Evolutionary conservation across 208 protist species (phyloP), one percentile per base, ranked within the genome.

Genomic region (Acanthamoeba sp.): DNA sequence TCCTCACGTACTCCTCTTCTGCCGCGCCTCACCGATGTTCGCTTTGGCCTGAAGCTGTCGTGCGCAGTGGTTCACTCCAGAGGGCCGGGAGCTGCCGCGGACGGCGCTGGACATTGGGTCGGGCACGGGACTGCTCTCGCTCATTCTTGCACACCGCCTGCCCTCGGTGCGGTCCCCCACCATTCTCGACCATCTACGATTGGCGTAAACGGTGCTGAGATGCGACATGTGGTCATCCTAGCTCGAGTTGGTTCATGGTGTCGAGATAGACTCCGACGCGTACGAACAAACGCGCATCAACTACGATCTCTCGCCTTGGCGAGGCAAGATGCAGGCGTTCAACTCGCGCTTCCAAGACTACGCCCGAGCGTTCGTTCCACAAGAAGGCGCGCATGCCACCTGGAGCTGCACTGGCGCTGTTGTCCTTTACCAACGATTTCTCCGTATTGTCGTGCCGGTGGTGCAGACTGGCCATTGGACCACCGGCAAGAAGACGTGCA

Each of bases 241-340:
- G 69, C 69, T 78, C 69, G 38, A 45, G 29, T 22, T 27, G 10
- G 69, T 78, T 4, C 69, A 78, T 16, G 69, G 69, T 0, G 69
- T 78, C 34, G 69, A 78, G 38, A 1, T 78, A 4, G 69, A 78
- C 34, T 29, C 29, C 36, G 69, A 78, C 34, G 69, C 69, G 69
- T 78, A 78, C 69, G 69, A 48, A 18, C 69, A 78, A 34, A 78
- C 69, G 34, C 5, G 4, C 34, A 9, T 1, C 36, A 78, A 78
- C 69, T 78, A 78, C 38, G 69, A 78, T 22, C 69, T 78, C 69
- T 78, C 69, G 32, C 69, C 69, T 4, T 78, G 69, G 69, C 69
- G 69, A 22, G 12, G 29, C 34, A 78, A 78, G 69, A 36, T 78
- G 69, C 29, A 20, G 14, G 69, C 38, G 16, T 78, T 78, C 69